phyloP scores from a whole-genome alignment of 148 eudicot species.

The Camellia japonica region DNA sequence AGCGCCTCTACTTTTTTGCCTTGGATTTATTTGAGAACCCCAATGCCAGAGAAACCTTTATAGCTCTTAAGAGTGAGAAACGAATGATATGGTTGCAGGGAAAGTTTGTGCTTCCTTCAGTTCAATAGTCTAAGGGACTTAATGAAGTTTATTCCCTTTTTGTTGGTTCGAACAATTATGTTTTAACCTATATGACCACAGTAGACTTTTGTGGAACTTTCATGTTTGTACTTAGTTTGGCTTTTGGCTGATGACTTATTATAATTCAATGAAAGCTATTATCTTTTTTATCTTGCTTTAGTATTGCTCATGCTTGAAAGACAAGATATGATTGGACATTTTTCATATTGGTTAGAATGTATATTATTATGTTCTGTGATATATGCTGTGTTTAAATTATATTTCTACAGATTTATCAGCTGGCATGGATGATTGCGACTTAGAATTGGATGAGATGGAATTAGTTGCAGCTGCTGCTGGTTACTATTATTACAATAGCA shows the following conservation, averaged over 20 bases:
- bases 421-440: slow-evolving; percentile 58
- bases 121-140: slow-evolving; percentile 25
- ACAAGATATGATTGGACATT: slow-evolving; percentile 4
- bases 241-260: not conserved
- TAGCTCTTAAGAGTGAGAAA: slow-evolving; percentile 55
- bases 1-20: slow-evolving; percentile 59
- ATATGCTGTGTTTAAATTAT: slow-evolving; percentile 14
- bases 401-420: slow-evolving; percentile 33
- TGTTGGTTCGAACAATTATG: not conserved
- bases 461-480: slow-evolving; percentile 81
- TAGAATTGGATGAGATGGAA: slow-evolving; percentile 79
- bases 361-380: slow-evolving; percentile 12
- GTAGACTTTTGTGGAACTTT: slow-evolving; percentile 3
- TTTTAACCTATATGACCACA: not conserved
- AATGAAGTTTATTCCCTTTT: not conserved
- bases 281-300: not conserved
- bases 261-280: not conserved
- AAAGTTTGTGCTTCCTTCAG: slow-evolving; percentile 42
- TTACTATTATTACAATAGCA: slow-evolving; percentile 44
- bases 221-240: slow-evolving; percentile 12
- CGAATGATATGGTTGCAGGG: slow-evolving; percentile 58
- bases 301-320: slow-evolving; percentile 13
- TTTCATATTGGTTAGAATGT: not conserved
- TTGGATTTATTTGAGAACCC: slow-evolving; percentile 64
- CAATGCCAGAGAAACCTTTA: slow-evolving; percentile 57